phyloP scores from a whole-genome alignment of 176 grass and related monocot genomes.

The Triticum timopheevii region DNA sequence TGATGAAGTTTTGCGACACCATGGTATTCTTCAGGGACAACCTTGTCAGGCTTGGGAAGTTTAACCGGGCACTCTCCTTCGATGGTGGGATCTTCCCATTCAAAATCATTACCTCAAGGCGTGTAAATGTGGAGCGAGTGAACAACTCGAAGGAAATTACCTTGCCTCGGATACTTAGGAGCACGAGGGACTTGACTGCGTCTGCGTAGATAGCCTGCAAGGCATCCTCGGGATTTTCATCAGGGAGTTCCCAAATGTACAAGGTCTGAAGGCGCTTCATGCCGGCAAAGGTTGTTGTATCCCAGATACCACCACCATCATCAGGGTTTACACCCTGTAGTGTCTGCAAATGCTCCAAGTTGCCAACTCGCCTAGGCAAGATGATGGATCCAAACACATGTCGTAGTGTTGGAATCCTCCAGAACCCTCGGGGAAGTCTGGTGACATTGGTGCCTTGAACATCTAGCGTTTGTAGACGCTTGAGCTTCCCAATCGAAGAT shows the following conservation, averaged over 20 bases:
- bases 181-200: constrained; percentile 2
- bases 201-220: not conserved
- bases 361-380: constrained; percentile 9
- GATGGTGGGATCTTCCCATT: not conserved
- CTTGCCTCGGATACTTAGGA: not conserved
- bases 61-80: not conserved
- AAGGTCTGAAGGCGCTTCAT: constrained; percentile 9
- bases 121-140: not conserved
- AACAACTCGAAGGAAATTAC: constrained; percentile 1
- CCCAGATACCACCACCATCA: not conserved
- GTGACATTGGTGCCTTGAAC: constrained; percentile 12
- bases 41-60: constrained; percentile 21
- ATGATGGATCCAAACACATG: constrained; percentile 35
- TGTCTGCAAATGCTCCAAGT: not conserved
- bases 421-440: not conserved
- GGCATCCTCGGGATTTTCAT: not conserved
- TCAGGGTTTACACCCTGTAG: not conserved
- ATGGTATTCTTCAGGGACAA: not conserved
- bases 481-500: not conserved
- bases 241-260: not conserved
- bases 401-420: constrained; percentile 25
- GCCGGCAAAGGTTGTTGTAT: not conserved
- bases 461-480: constrained; percentile 2
- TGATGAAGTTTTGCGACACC: constrained; percentile 19
- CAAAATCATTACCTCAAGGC: not conserved